Percentiles rank a stretch among this genome's conserved stretches.
Conservation (phyloP, 176 grass and related monocot genomes). For the Carex parvula region DNA sequence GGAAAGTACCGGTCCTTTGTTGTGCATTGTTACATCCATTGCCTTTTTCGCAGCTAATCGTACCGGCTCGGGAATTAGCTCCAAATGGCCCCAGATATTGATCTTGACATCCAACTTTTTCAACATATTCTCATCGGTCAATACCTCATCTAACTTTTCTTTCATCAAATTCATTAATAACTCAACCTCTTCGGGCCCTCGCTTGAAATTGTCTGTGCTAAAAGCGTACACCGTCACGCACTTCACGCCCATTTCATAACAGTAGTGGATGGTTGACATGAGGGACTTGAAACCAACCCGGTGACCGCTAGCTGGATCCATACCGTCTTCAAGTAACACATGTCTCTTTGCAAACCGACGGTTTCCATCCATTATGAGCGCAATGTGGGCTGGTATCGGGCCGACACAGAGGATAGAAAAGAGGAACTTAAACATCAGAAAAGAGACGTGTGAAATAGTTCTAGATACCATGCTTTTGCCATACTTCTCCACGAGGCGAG, state of each 20-base stretch:
- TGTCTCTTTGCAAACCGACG: conserved; percentile 71
- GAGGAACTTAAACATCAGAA: conserved; percentile 47
- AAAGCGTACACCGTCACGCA: conserved; percentile 75
- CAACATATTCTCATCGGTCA: conserved; percentile 47
- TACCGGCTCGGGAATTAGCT: conserved; percentile 49
- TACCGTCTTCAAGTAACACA: neutral
- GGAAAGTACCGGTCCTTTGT: conserved; percentile 64
- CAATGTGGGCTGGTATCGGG: conserved; percentile 71
- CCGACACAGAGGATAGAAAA: conserved; percentile 54
- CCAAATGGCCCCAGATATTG: conserved; percentile 73
- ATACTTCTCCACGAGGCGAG: conserved; percentile 6
- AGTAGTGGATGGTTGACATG: conserved; percentile 44
- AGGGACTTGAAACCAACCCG: conserved; percentile 56
- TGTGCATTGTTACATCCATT: conserved; percentile 47
- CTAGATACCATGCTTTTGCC: neutral
- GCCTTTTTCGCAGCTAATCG: conserved; percentile 50
- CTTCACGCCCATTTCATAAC: conserved; percentile 68
- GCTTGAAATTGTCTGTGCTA: conserved; percentile 86
- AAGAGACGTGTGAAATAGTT: neutral
- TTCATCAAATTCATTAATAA: conserved; percentile 76
- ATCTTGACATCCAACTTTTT: conserved; percentile 52
- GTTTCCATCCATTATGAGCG: conserved; percentile 91
- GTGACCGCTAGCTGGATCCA: conserved; percentile 48
- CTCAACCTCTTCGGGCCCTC: conserved; percentile 52
- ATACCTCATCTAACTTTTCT: conserved; percentile 64